Evolutionary conservation across 345 rosid genomes (phyloP).

Genomic region (Arabidopsis suecica): DNA sequence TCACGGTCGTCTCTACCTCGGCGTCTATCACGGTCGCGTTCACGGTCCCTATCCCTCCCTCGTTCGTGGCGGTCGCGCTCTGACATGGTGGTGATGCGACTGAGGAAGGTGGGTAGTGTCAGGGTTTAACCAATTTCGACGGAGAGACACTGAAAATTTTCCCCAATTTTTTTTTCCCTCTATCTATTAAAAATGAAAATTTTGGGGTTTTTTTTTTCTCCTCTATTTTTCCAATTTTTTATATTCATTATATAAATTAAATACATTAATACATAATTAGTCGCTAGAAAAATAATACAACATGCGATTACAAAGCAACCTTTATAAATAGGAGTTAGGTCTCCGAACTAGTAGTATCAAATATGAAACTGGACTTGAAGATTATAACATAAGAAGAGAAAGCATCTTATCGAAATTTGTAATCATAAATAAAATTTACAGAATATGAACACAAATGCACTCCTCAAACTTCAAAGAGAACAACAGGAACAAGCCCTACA

Average conservation of each 20-base stretch:
- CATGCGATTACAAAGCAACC: too few relatives aligned
- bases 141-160: not conserved
- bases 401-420: constrained; percentile 11
- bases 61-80: constrained; percentile 56
- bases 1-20: constrained; percentile 60
- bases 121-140: constrained; percentile 22
- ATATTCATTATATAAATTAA: too few relatives aligned
- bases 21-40: constrained; percentile 59
- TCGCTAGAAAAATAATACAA: too few relatives aligned
- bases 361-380: not conserved
- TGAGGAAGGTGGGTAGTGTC: constrained; percentile 9
- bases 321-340: too few relatives aligned
- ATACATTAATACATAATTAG: too few relatives aligned
- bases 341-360: too few relatives aligned
- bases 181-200: too few relatives aligned
- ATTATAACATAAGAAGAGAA: not conserved
- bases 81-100: constrained; percentile 42
- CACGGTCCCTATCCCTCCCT: constrained; percentile 50
- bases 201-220: too few relatives aligned
- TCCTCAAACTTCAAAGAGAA: constrained; percentile 37
- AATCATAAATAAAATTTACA: constrained; percentile 39
- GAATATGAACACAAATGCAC: constrained; percentile 41
- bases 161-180: not conserved
- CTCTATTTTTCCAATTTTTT: too few relatives aligned
- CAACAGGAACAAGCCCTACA: constrained; percentile 23